Evolutionary conservation across 768 basidiomycete genomes (phyloP), one percentile per base, ranked within the genome.

Genomic region (Inosperma sp.): DNA sequence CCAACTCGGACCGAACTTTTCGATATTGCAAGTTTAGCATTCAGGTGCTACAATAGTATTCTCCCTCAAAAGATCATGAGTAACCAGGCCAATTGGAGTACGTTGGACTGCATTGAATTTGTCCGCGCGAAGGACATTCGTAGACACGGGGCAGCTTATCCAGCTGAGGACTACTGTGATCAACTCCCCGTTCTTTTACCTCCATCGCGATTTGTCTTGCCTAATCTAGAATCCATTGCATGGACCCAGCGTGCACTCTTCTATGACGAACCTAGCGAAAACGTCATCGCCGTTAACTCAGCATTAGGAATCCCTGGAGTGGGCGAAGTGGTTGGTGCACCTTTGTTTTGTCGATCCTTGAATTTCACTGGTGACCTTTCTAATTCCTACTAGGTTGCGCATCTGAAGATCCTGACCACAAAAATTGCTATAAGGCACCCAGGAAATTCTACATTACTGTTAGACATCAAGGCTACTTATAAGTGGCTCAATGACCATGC

Each of bases 91-190:
- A 7, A 14, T 6, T 58, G 57, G 57, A 19, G 23, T 2, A 34
- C 35, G 3, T 43, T 75, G 23, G 66, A 72, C 37, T 7, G 48
- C n/a, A 51, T 74, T 6, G 56, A 65, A 4, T 79, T 79, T 47
- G 64, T 77, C 39, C 72, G 72, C 3, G 62, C 68, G 1, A 41
- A 61, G 27, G 37, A 22, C 17, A 23, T 34, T 22, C 53, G 51
- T 12, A 48, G 52, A 27, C 56, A 49, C 9, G 47, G 49, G 7
- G 53, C 52, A 1, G 36, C 58, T 12, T 55, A 55, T 45, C 7
- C 54, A 17, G 27, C 48, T 13, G 42, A 46, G 21, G 35, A 51
- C 9, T 43, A 30, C 14, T 46, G 49, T 33, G 33, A 31, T 10
- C 12, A 27, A 5, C 39, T 60, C 2, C 51, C 58, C 1, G 17